Evolutionary conservation across 768 basidiomycete genomes (phyloP), one percentile per base, ranked within the genome.

Genomic region (Psilocybe sp.): DNA sequence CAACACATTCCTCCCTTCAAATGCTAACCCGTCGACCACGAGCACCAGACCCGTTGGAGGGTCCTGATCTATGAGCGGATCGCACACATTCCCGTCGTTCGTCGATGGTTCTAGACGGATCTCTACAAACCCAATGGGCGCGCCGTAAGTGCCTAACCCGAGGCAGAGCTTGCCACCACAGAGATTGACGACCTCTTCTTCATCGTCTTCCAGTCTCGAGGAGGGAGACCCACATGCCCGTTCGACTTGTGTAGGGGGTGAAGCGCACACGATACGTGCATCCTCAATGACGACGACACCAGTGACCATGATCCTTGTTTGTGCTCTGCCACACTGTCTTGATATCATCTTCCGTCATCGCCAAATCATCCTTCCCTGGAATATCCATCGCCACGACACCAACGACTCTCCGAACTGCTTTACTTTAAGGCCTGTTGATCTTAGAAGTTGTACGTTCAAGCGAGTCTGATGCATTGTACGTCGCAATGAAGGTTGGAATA

Each of bases 1-100:
- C 81, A 81, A 48, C 15, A 73, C 67, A 60, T 81, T 74, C 42
- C 81, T 66, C 15, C 81, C 69, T 23, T 67, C 73, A 45, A 80
- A 87, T 49, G 75, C 70, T 39, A 87, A 63, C 2, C 81, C 85
- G 52, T 87, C 89, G 6, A 79, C 80, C 7, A 86, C 90, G 13
- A 76, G 74, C 1, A 82, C 69, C 3, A 88, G 61, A 3, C 71
- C 65, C 28, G 54, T 28, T n/a, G 80, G 75, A 56, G 70, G 50
- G 11, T 60, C 57, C 16, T 62, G 52, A 10, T 61, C 52, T 5
- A 56, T 61, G 46, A 83, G 65, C 13, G 80, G 76, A 55, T 85
- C 85, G 8, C 74, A 70, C 2, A 82, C 78, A 28, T 28, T 7
- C 23, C 23, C 23, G 23, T 28, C 23, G 23, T 69, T 69, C 3